Evolutionary conservation across 805 yeast genomes (phyloP).

Genomic region (Babjeviella inositovora): DNA sequence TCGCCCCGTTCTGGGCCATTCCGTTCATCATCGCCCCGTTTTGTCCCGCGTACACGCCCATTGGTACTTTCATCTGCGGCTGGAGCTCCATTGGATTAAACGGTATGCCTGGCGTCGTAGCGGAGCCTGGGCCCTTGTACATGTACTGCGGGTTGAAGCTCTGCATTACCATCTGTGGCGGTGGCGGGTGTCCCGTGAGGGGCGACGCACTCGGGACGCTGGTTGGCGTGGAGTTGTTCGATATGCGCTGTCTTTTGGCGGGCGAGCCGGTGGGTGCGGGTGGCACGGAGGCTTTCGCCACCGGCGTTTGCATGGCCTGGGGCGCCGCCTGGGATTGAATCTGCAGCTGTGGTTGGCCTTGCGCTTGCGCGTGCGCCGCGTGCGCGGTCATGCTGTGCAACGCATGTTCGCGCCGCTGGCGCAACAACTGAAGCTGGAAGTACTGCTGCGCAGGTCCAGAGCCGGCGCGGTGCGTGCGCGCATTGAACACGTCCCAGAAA

Average conservation of each 20-base stretch:
- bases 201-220: constrained; percentile 9
- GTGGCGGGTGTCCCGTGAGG: constrained; percentile 2
- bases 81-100: constrained; percentile 6
- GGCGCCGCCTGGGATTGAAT: constrained; percentile 3
- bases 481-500: constrained; percentile 87
- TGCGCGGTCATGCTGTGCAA: constrained; percentile 15
- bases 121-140: constrained; percentile 2
- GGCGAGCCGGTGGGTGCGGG: constrained; percentile 9
- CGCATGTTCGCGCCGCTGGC: constrained; percentile 43
- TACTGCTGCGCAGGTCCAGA: constrained; percentile 55
- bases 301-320: constrained; percentile 2
- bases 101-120: constrained; percentile 5
- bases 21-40: constrained; percentile 25
- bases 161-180: constrained; percentile 3
- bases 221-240: constrained; percentile 6
- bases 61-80: constrained; percentile 6
- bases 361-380: constrained; percentile 5
- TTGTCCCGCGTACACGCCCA: constrained; percentile 21
- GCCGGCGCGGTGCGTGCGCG: constrained; percentile 52
- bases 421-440: constrained; percentile 42
- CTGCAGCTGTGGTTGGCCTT: constrained; percentile 6
- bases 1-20: constrained; percentile 18
- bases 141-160: constrained; percentile 2
- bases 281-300: constrained; percentile 5
- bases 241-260: constrained; percentile 1